Evolutionary conservation across 768 basidiomycete species (phyloP), one percentile per base, ranked within the genome.

Genomic region (Cubamyces sp.): DNA sequence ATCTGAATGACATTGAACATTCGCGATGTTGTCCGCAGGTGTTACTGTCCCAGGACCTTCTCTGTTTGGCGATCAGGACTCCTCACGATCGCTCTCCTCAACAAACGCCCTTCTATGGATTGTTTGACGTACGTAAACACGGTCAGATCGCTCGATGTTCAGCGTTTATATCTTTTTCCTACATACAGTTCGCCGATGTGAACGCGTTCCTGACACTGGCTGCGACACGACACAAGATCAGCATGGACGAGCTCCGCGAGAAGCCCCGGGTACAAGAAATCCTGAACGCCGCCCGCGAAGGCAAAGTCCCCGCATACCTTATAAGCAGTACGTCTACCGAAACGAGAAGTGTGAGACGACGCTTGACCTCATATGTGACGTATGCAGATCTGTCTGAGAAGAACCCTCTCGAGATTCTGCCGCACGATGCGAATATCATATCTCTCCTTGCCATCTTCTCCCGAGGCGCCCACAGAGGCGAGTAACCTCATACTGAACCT

Each of bases 181-280:
- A 9, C 30, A 14, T 9, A 16, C 66, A 94, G 91, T 92, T 84
- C 67, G 87, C 91, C 18, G 92, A 94, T 70, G 88, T 93, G 12
- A 94, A 94, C 70, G 90, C 92, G n/a, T 94, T 93, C 70, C 74
- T 94, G 61, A 91, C 90, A 3, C 77, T 94, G 48, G 92, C 92
- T 11, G 91, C 92, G 7, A 92, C 90, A 3, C 78, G 87, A 47
- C 90, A 92, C 69, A 88, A 87, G 3, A 79, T 89, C 42, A 73
- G 77, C 23, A 79, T 81, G 0, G 86, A 87, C n/a, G 83, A 87
- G 51, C 71, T 89, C 18, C 79, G 79, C 34, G 84, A 81, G 5
- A 82, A 87, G 64, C 74, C 83, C 1, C 84, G 87, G 3, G 80
- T 86, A 23, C 81, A 85, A 61, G 82, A 87, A 58, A 93, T 94